Percentiles rank a stretch among this genome's conserved stretches.
Evolutionary conservation across 805 yeast genomes (phyloP).

Genomic region (Sporopachydermia lactativora): DNA sequence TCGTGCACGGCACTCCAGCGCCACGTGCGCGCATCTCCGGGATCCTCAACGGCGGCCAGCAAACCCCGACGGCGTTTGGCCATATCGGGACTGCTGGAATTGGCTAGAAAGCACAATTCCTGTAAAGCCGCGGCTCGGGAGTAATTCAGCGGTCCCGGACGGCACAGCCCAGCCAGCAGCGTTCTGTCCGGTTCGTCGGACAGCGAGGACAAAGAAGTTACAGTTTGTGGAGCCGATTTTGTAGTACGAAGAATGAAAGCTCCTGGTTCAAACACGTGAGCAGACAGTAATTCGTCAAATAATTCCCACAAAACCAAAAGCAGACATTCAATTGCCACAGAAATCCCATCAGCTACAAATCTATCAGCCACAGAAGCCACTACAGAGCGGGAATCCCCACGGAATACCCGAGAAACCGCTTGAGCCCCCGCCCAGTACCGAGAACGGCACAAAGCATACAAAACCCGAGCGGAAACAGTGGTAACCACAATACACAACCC

Average conservation of each 20-base stretch:
- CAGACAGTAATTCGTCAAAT: background rate
- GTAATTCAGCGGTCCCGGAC: background rate
- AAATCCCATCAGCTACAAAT: background rate
- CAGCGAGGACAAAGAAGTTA: background rate
- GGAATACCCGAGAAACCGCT: background rate
- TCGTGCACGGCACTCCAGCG: background rate
- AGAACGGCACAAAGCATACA: background rate
- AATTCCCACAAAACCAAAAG: background rate
- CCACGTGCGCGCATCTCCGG: background rate
- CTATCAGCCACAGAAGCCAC: background rate
- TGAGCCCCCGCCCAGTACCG: background rate
- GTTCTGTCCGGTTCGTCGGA: background rate
- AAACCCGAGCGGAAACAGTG: background rate
- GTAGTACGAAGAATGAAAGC: background rate
- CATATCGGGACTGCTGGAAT: background rate
- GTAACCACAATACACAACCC: background rate
- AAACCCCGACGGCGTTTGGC: background rate
- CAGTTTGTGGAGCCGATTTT: background rate
- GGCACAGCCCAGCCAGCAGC: background rate
- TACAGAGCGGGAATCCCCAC: background rate
- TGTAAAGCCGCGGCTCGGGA: background rate
- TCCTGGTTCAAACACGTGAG: background rate
- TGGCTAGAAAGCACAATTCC: conserved; percentile 1
- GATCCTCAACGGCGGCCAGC: background rate
- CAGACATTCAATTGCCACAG: background rate